These are phyloP conservation scores for Fraxinus sp. DNA, from an alignment of 305 asterid genomes.

Conservation along the genomic window DNA sequence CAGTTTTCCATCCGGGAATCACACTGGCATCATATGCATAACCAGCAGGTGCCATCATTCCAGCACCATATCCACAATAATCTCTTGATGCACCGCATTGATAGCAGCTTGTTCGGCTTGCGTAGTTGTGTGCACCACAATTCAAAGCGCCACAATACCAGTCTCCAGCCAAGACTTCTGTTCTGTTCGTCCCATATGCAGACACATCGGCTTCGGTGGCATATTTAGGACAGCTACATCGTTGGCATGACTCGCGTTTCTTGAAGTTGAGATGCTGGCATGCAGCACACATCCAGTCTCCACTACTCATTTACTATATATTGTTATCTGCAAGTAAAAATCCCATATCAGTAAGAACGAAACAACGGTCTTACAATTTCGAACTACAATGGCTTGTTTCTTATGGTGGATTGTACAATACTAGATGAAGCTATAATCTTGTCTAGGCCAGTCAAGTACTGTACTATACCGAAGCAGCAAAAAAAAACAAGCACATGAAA, in stretches of 20 bases:
- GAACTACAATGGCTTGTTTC: neutral
- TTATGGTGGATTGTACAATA: neutral
- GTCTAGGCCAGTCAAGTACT: neutral
- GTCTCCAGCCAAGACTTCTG: slow-evolving; percentile 50
- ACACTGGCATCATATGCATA: slow-evolving; percentile 38
- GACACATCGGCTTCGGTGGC: slow-evolving; percentile 35
- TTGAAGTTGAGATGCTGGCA: slow-evolving; percentile 51
- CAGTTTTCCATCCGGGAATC: slow-evolving; percentile 58
- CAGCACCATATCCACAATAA: slow-evolving; percentile 28
- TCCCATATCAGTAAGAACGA: neutral
- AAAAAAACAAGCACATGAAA: neutral
- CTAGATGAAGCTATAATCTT: neutral
- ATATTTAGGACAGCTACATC: slow-evolving; percentile 44
- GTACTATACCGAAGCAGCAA: neutral
- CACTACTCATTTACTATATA: slow-evolving; percentile 39
- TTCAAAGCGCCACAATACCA: slow-evolving; percentile 45
- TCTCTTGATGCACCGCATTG: slow-evolving; percentile 39
- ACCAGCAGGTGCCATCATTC: slow-evolving; percentile 30
- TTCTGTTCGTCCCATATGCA: slow-evolving; percentile 33
- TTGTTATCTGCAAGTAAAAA: neutral
- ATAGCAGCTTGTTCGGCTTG: slow-evolving; percentile 47
- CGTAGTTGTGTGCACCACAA: slow-evolving; percentile 48
- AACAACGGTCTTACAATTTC: neutral
- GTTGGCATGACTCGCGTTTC: slow-evolving; percentile 47
- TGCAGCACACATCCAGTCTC: slow-evolving; percentile 59